Evolutionary conservation across 2,329 filamentous ascomycete genomes (phyloP), one percentile per base, ranked within the genome.

Genomic region (Chaetothyriales sp.): DNA sequence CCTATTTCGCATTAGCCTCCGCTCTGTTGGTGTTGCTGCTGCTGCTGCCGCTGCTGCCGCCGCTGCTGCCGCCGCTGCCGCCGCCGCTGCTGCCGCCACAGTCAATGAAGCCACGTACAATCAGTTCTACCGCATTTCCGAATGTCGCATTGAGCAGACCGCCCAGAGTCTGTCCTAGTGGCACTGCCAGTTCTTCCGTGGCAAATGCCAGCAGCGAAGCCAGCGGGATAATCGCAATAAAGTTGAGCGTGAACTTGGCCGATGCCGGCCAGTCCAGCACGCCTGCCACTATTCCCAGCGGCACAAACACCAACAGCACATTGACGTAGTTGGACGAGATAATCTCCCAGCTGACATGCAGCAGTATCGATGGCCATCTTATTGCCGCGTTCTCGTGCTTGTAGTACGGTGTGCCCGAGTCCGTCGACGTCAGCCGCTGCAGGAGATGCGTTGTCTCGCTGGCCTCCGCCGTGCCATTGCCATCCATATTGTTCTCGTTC

Each of bases 81-180:
- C n/a, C n/a, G n/a, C n/a, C n/a, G n/a, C n/a, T 61, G 84, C 84
- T 67, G 87, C 88, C 0, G 84, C 87, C 22, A 84, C 83, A 65
- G 88, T 88, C 86, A 73, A 56, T 86, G 67, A 18, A 62, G 83
- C 81, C 54, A 87, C 73, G 57, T 92, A 80, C 79, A 67, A 82
- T 82, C 55, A 82, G 66, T 62, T 82, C 79, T 20, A 82, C 80
- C 1, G 80, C 79, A 69, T 82, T 82, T 51, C 79, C 79, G 65
- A 82, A 82, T 0, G 80, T 82, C 25, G 79, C 80, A 67, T 82
- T 82, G 71, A 82, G 73, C 63, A 82, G 61, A 13, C 79, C 79
- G 52, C 79, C 79, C 13, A 82, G 62, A 0, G 79, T 80, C 63
- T 82, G 77, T 4, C 79, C 79, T 56, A 82, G 68, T 49, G 77